Conservation (phyloP, 2,329 filamentous ascomycete genomes). For the Phyllachora maydis region DNA sequence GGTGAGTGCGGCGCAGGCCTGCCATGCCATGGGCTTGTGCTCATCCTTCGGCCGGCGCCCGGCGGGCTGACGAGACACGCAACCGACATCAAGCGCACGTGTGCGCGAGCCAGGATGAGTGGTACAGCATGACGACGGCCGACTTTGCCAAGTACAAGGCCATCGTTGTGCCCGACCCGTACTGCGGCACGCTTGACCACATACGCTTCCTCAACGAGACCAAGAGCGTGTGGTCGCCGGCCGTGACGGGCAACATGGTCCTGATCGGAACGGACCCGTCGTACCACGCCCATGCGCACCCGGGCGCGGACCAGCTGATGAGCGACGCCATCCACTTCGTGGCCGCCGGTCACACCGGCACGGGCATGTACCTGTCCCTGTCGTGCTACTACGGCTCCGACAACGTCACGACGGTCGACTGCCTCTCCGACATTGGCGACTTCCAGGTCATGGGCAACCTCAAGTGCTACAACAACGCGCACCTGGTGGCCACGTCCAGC, state of each 20-base stretch:
- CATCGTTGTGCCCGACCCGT: conserved; percentile 19
- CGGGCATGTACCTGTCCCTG: conserved; percentile 18
- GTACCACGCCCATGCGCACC: conserved; percentile 9
- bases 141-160: conserved; percentile 23
- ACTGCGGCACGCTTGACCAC: conserved; percentile 9
- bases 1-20: no score
- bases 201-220: conserved; percentile 17
- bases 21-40: no score
- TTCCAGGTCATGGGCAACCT: conserved; percentile 17
- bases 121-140: conserved; percentile 15
- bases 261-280: conserved; percentile 18
- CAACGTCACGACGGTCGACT: conserved; percentile 5
- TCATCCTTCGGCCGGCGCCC: no score
- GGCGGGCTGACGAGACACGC: background rate
- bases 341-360: conserved; percentile 10
- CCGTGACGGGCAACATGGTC: conserved; percentile 18
- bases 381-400: conserved; percentile 16
- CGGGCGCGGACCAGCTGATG: conserved; percentile 14
- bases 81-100: conserved; percentile 9
- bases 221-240: conserved; percentile 16
- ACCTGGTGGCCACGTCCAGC: conserved; percentile 15
- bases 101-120: conserved; percentile 12
- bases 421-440: conserved; percentile 14
- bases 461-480: conserved; percentile 17
- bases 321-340: conserved; percentile 15